phyloP scores from a whole-genome alignment of 176 grass and related monocot genomes.

The Bolboschoenus planiculmis region DNA sequence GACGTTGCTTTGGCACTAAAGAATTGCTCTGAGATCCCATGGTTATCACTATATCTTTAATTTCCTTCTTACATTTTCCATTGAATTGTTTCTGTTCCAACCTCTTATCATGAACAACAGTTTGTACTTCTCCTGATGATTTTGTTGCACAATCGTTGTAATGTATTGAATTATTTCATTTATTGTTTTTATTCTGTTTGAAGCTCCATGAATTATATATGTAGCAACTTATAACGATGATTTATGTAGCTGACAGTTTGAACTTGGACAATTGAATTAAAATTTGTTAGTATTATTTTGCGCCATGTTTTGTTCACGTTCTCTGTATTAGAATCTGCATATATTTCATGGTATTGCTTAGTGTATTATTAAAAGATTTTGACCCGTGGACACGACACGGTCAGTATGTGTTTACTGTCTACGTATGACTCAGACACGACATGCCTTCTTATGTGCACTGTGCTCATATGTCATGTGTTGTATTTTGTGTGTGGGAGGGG shows the following conservation, averaged over 20 bases:
- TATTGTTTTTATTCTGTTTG: neutral
- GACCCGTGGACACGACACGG: too few relatives aligned
- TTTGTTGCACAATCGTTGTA: neutral
- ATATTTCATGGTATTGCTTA: neutral
- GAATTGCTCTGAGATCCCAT: slow-evolving; percentile 67
- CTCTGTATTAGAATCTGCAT: neutral
- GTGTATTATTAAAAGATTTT: too few relatives aligned
- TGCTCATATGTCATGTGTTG: too few relatives aligned
- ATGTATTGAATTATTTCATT: slow-evolving; percentile 18
- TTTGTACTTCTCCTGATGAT: neutral
- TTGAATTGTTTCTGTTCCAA: neutral
- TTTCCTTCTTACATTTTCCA: neutral
- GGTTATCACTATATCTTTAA: slow-evolving; percentile 87
- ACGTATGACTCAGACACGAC: too few relatives aligned
- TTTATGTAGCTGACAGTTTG: neutral
- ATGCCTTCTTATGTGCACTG: too few relatives aligned
- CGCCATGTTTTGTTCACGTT: neutral
- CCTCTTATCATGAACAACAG: neutral
- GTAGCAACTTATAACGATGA: neutral
- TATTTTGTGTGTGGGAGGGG: too few relatives aligned
- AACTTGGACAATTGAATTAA: neutral
- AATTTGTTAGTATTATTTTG: neutral
- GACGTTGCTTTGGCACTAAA: slow-evolving; percentile 94
- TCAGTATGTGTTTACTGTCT: too few relatives aligned
- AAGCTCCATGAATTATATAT: neutral